Evolutionary conservation across 2,329 filamentous ascomycete species (phyloP), one percentile per base, ranked within the genome.

Genomic region (Apiospora arundinis): DNA sequence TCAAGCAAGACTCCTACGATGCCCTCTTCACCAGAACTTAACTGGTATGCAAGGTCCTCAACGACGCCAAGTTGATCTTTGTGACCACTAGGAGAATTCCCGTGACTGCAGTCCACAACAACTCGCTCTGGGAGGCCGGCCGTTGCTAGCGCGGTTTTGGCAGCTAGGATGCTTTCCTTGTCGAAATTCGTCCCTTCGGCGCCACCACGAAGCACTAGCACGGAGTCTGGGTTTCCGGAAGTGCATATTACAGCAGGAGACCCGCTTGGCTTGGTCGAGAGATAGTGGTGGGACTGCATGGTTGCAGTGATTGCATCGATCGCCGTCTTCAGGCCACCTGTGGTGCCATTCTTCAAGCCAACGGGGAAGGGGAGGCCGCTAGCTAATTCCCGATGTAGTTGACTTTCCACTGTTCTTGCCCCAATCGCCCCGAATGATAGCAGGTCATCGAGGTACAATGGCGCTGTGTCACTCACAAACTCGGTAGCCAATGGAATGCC

Each of bases 311-410:
- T 40, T 40, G 37, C 37, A 40, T 40, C 37, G 37, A 40, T 40
- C 37, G 37, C 37, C 37, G 83, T 98, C 95, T 46, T 97, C 66
- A 98, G 85, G 9, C 92, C 92, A 68, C 95, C 95, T 81, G 98
- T 96, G 42, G 96, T 98, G 75, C 96, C 95, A 83, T 99, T 99
- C 89, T 99, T 99, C 92, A 98, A 99, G 68, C 95, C 95, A 18
- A 99, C 94, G 1, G 96, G 96, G 92, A 98, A 98, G 76, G 93
- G 96, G 45, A 98, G 87, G 79, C 96, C 96, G 69, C 93, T 96
- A 28, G 96, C 95, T 74, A 99, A 86, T 84, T 99, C 95, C 71
- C 95, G 92, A 83, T 98, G 95, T 73, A 98, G 88, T 85, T 99
- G 95, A 69, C 92, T 95, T 85, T 98, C 96, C 2, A 96, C 98